phyloP scores from a whole-genome alignment of 257 asterid genomes.

The Nicotiana attenuata region DNA sequence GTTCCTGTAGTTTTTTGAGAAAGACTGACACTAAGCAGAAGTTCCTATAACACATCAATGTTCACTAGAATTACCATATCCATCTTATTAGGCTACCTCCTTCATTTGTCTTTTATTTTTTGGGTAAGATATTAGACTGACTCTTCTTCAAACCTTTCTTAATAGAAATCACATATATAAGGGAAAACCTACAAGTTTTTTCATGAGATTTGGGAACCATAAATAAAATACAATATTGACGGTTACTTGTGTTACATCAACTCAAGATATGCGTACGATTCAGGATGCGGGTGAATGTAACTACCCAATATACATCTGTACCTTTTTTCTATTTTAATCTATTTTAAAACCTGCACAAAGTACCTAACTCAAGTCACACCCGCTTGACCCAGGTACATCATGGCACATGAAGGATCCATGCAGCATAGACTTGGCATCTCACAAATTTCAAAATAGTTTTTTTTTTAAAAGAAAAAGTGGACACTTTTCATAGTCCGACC shows the following conservation, averaged over 20 bases:
- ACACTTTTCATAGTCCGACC: too few relatives aligned
- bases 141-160: neutral
- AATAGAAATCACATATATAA: neutral
- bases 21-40: neutral
- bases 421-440: neutral
- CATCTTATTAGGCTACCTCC: neutral
- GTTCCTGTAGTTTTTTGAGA: neutral
- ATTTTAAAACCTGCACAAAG: neutral
- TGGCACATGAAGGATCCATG: neutral
- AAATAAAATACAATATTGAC: neutral
- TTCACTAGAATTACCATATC: neutral
- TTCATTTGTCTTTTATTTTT: neutral
- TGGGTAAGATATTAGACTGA: neutral
- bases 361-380: neutral
- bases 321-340: neutral
- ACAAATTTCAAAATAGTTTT: too few relatives aligned
- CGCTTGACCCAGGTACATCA: neutral
- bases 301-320: neutral
- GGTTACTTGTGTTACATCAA: neutral
- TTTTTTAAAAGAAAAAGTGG: too few relatives aligned
- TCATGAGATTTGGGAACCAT: neutral
- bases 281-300: neutral
- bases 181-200: neutral
- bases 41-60: neutral
- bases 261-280: neutral